Evolutionary conservation across 371 early-diverging fungal species (phyloP), one percentile per base, ranked within the genome.

Genomic region (Saksenaea oblongispora): DNA sequence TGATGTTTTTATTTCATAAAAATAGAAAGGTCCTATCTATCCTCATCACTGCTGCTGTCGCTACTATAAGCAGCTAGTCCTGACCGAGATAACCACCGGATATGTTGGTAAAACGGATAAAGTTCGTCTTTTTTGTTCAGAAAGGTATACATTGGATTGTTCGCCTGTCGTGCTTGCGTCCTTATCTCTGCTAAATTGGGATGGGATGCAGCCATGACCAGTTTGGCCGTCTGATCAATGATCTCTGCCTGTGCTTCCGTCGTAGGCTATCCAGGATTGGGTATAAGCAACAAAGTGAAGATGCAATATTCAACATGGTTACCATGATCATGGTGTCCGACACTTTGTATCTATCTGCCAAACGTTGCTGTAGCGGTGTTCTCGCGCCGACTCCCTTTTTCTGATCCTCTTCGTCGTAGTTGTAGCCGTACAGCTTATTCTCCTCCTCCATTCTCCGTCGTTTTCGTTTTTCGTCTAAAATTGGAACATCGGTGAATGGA

Each of bases 131-230:
- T 68, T 34, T 75, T 73, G 60, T 80, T 78, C 59, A 91, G 65
- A 65, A 91, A 91, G 1, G 71, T 80, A 72, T 90, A 91, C 28
- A 82, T 79, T 11, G 85, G 85, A 54, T 89, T 90, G 35, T 81
- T 80, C 0, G 84, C 86, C 64, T 91, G 89, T 63, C 85, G 83
- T 36, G 87, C 89, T 55, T 90, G 87, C 17, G 88, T 80, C 17
- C 81, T 64, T 54, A 89, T 82, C 67, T 91, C 91, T 70, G 84
- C 82, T n/a, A 84, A 80, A 8, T 62, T 61, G 3, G 80, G 69
- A 15, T 88, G 83, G 9, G 73, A 73, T 5, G 67, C 39, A 4
- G 73, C 72, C 37, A 74, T 71, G 28, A 91, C 76, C 59, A 84
- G 81, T 62, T 78, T 76, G 13, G 91, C 90, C 0, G 90, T 89